Evolutionary conservation across 2,329 filamentous ascomycete genomes (phyloP).

Genomic region (Xylariaceae sp.): DNA sequence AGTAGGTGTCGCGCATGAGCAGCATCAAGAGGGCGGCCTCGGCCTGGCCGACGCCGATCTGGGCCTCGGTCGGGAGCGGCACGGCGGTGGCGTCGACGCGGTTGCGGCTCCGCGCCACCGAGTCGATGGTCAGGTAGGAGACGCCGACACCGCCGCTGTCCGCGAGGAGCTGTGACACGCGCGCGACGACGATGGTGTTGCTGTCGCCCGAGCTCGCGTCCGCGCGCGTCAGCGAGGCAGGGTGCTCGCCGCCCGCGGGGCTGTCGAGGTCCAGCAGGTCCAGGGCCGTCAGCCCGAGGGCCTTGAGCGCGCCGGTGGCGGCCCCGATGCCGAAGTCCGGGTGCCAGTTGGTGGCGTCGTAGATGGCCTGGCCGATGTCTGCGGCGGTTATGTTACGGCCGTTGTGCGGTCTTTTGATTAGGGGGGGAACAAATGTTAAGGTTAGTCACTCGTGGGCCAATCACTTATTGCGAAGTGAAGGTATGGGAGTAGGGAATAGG

Average conservation of each 20-base stretch:
- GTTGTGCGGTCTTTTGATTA: constrained; percentile 8
- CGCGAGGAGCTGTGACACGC: constrained; percentile 13
- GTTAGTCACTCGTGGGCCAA: neutral
- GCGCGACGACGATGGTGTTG: constrained; percentile 11
- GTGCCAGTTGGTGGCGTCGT: constrained; percentile 13
- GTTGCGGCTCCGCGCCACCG: constrained; percentile 13
- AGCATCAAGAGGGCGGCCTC: constrained; percentile 17
- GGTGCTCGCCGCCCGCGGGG: constrained; percentile 14
- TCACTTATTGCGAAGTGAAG: neutral
- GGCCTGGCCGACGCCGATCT: constrained; percentile 8
- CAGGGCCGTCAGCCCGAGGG: constrained; percentile 7
- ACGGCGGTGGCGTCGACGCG: constrained; percentile 13
- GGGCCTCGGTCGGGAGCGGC: constrained; percentile 1
- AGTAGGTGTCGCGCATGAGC: constrained; percentile 15
- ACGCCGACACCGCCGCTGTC: constrained; percentile 15
- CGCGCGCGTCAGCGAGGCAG: constrained; percentile 17
- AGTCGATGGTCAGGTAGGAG: constrained; percentile 14
- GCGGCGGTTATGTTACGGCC: constrained; percentile 15
- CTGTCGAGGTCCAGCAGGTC: constrained; percentile 15
- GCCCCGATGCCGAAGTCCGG: constrained; percentile 14
- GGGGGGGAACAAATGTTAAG: neutral
- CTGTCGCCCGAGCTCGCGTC: constrained; percentile 15
- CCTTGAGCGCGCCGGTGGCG: constrained; percentile 6
- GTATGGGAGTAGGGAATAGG: neutral
- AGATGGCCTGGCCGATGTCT: constrained; percentile 13